Conservation (phyloP, 805 yeast genomes). For the Naumovozyma dairenensis region DNA sequence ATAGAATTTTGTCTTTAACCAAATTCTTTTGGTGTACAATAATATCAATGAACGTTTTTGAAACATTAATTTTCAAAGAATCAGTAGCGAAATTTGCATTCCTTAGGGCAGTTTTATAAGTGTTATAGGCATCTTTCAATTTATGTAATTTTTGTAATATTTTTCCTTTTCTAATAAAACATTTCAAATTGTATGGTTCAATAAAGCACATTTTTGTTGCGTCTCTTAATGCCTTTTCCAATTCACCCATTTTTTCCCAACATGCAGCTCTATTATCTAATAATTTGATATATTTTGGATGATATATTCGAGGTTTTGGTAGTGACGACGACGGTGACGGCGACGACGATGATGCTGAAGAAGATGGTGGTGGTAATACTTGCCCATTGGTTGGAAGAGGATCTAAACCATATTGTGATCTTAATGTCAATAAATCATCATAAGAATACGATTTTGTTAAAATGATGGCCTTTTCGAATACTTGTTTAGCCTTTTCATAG, state of each 20-base stretch:
- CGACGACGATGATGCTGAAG: no score
- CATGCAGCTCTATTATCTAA: constrained; percentile 23
- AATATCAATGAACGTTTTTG: constrained; percentile 9
- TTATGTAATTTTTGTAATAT: constrained; percentile 14
- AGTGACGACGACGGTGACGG: no score
- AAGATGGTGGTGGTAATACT: not conserved
- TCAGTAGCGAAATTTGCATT: constrained; percentile 8
- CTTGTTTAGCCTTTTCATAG: constrained; percentile 17
- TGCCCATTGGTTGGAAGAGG: constrained; percentile 5
- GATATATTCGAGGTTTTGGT: no score
- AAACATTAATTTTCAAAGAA: constrained; percentile 6
- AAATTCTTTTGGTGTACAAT: constrained; percentile 11
- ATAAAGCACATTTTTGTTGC: constrained; percentile 14
- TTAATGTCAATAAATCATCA: constrained; percentile 9
- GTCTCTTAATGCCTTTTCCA: constrained; percentile 15
- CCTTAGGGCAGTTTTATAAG: constrained; percentile 13
- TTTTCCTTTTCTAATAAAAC: constrained; percentile 23
- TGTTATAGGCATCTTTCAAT: constrained; percentile 15
- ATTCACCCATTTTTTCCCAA: constrained; percentile 21
- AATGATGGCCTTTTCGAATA: constrained; percentile 22
- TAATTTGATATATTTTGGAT: constrained; percentile 20
- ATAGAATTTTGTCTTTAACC: constrained; percentile 8
- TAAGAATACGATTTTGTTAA: constrained; percentile 19
- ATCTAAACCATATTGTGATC: constrained; percentile 3
- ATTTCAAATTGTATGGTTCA: constrained; percentile 22